Conservation (phyloP, 305 asterid species). For the Rubia balearica region DNA sequence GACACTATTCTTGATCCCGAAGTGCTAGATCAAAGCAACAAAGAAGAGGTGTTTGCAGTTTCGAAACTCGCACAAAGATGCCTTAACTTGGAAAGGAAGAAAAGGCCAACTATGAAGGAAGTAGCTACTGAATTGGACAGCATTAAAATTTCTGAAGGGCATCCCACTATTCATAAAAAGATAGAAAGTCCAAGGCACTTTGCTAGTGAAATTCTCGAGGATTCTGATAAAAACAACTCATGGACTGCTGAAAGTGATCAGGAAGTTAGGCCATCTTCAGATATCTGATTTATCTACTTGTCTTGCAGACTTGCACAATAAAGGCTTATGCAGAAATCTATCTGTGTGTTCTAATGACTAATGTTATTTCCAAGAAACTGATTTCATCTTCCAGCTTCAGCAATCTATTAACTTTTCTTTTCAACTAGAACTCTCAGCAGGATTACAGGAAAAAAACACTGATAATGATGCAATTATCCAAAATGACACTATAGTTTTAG, state of each 20-base stretch:
- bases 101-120: conserved; percentile 22
- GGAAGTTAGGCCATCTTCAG: background rate
- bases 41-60: conserved; percentile 11
- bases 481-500: no score
- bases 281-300: background rate
- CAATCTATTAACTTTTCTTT: background rate
- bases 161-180: background rate
- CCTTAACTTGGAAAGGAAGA: conserved; percentile 12
- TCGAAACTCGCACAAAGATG: conserved; percentile 14
- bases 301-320: background rate
- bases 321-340: background rate
- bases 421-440: background rate
- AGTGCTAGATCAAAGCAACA: conserved; percentile 3
- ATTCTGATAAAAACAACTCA: background rate
- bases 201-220: background rate
- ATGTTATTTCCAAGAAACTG: background rate
- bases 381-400: background rate
- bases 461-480: no score
- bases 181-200: background rate
- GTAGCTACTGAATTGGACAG: conserved; percentile 11
- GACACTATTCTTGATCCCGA: conserved; percentile 13
- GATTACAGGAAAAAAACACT: no score
- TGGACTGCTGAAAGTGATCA: conserved; percentile 8
- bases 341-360: background rate
- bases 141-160: background rate